A percentile compares a stretch with the other conserved stretches of the same genome.
These are phyloP conservation scores for Choanephora cucurbitarum DNA, from an alignment of 371 early-diverging fungal species.

Conservation along the genomic window DNA sequence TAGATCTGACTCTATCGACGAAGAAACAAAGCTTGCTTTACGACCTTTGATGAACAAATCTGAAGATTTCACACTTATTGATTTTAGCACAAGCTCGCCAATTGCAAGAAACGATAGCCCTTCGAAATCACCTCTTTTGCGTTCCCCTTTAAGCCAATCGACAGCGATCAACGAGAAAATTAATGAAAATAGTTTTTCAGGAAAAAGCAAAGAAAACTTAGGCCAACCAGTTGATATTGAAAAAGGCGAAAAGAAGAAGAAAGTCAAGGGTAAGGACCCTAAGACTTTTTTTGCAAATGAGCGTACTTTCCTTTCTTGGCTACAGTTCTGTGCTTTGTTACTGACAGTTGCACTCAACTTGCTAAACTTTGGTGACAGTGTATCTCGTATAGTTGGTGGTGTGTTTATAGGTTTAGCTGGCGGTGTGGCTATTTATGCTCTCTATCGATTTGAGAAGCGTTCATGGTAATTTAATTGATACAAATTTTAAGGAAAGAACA, in stretches of 20 bases:
- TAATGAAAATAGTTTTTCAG: background rate
- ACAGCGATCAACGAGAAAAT: background rate
- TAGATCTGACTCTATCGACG: conserved; percentile 14
- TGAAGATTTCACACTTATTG: conserved; percentile 22
- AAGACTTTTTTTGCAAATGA: conserved; percentile 99
- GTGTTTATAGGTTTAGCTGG: conserved; percentile 81
- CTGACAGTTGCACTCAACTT: conserved; percentile 79
- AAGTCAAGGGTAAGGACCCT: conserved; percentile 61
- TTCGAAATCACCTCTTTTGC: no score
- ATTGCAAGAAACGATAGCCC: conserved; percentile 4
- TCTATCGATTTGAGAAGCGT: conserved; percentile 91
- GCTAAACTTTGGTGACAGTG: conserved; percentile 85
- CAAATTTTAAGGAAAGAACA: no score
- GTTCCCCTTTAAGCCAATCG: no score
- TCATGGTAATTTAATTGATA: conserved; percentile 42
- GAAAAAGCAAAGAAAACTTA: background rate
- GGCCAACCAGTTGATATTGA: conserved; percentile 19
- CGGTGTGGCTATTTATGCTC: conserved; percentile 82
- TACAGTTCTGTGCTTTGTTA: conserved; percentile 80
- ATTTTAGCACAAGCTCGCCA: conserved; percentile 1
- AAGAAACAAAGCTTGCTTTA: conserved; percentile 19
- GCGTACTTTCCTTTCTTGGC: conserved; percentile 96
- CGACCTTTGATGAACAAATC: conserved; percentile 11
- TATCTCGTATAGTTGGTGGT: conserved; percentile 71
- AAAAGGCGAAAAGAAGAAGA: conserved; percentile 10